Conservation (phyloP, 805 yeast genomes). For the Suhomyces tanzawaensis region DNA sequence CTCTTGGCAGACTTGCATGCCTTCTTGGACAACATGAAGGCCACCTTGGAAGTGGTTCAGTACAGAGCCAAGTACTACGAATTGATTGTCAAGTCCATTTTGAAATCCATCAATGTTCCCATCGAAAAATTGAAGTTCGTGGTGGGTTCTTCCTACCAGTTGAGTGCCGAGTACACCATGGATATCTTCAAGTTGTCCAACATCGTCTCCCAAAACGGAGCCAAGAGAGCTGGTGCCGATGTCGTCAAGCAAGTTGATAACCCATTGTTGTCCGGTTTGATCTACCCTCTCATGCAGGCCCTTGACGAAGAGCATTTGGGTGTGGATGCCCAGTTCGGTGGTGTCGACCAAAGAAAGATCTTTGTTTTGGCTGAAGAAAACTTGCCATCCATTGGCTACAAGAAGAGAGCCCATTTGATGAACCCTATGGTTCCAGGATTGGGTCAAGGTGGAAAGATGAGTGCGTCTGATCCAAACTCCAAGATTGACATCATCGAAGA, state of each 20-base stretch:
- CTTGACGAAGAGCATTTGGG: conserved; percentile 88
- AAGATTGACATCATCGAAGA: conserved; percentile 91
- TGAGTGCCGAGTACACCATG: conserved; percentile 72
- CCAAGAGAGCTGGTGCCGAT: conserved; percentile 99
- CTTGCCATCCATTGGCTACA: conserved; percentile 82
- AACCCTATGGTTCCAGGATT: conserved; percentile 99
- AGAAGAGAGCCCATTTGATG: conserved; percentile 97
- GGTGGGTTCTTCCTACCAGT: conserved; percentile 88
- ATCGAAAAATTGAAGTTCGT: conserved; percentile 83
- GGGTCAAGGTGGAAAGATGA: conserved; percentile 97
- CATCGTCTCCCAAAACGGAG: conserved; percentile 87
- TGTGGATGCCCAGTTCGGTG: conserved; percentile 95
- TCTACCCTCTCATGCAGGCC: conserved; percentile 98
- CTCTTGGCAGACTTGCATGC: conserved; percentile 96
- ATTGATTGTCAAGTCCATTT: conserved; percentile 75
- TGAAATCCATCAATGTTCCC: conserved; percentile 85
- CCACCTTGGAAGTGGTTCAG: conserved; percentile 86
- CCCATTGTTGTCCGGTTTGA: conserved; percentile 88
- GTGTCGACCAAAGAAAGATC: conserved; percentile 97
- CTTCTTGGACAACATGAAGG: conserved; percentile 96
- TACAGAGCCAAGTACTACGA: conserved; percentile 91
- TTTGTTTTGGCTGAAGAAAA: conserved; percentile 96
- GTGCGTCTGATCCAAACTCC: conserved; percentile 98
- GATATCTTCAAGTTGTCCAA: conserved; percentile 87
- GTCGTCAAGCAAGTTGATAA: conserved; percentile 96